A percentile compares a stretch with the other conserved stretches of the same genome.
Conservation (phyloP, 2,329 filamentous ascomycete genomes). For the Cryoendolithus antarcticus region DNA sequence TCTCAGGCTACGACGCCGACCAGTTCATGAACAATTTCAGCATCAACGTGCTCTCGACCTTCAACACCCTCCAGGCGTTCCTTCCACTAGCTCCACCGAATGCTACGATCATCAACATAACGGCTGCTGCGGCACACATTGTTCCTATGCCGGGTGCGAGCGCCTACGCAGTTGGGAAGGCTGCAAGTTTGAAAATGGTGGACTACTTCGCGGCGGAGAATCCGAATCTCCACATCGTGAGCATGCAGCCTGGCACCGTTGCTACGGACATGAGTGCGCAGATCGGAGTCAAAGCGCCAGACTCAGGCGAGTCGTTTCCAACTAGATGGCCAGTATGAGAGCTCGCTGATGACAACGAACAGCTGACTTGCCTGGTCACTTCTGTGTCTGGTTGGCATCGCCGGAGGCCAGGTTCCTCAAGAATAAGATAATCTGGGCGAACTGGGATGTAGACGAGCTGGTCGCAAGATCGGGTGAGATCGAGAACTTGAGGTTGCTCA, state of each 20-base stretch:
- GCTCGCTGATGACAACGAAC: neutral
- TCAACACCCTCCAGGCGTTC: slow-evolving; percentile 25
- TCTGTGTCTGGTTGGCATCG: slow-evolving; percentile 27
- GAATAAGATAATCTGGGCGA: slow-evolving; percentile 25
- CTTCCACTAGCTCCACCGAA: slow-evolving; percentile 18
- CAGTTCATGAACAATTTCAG: slow-evolving; percentile 23
- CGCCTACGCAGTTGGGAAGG: slow-evolving; percentile 3
- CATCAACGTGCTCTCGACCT: slow-evolving; percentile 24
- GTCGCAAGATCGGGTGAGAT: slow-evolving; percentile 3
- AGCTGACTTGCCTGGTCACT: slow-evolving; percentile 14
- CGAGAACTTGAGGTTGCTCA: too few species aligned
- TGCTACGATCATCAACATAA: slow-evolving; percentile 23
- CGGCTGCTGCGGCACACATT: slow-evolving; percentile 23
- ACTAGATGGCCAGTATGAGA: too few species aligned
- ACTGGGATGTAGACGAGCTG: slow-evolving; percentile 34
- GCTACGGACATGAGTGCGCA: neutral
- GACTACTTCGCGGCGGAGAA: slow-evolving; percentile 4
- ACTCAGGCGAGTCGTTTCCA: slow-evolving; percentile 1
- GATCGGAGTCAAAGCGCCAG: slow-evolving; percentile 1
- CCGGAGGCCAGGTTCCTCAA: slow-evolving; percentile 29
- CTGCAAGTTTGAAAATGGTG: slow-evolving; percentile 2
- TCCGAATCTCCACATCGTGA: slow-evolving; percentile 2
- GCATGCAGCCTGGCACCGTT: slow-evolving; percentile 2
- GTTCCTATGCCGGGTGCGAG: slow-evolving; percentile 8
- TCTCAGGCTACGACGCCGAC: slow-evolving; percentile 19